These are phyloP conservation scores for Rhizopogon roseolus DNA, from an alignment of 768 basidiomycete species.

Conservation along the genomic window DNA sequence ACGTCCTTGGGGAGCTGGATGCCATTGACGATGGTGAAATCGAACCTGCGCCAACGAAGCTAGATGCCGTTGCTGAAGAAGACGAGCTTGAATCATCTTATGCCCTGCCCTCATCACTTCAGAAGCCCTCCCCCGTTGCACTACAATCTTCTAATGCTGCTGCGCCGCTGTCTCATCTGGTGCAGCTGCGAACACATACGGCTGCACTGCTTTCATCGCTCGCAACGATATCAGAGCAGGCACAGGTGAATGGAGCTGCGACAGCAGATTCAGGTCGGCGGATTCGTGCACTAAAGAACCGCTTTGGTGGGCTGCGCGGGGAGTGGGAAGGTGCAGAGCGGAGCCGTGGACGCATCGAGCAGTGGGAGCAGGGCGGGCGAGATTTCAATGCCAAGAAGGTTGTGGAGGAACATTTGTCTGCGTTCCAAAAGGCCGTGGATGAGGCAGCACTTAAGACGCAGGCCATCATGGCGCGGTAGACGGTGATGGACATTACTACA, in stretches of 20 bases:
- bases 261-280: conserved; percentile 84
- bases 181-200: conserved; percentile 69
- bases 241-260: conserved; percentile 82
- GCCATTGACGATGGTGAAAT: conserved; percentile 45
- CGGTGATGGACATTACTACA: not conserved
- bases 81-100: conserved; percentile 33
- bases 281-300: conserved; percentile 81
- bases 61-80: conserved; percentile 38
- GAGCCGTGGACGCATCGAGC: conserved; percentile 70
- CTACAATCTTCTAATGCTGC: conserved; percentile 26
- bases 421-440: conserved; percentile 66
- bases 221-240: conserved; percentile 77
- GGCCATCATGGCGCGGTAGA: conserved; percentile 75
- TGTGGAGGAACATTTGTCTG: conserved; percentile 74
- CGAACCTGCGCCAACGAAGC: conserved; percentile 20
- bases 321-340: conserved; percentile 86
- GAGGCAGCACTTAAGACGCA: conserved; percentile 75
- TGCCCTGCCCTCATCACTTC: conserved; percentile 38
- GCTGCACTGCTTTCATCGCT: conserved; percentile 71
- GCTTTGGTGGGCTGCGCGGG: conserved; percentile 70
- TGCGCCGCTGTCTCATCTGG: conserved; percentile 31
- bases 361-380: conserved; percentile 70
- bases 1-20: conserved; percentile 66
- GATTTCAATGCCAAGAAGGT: conserved; percentile 31
- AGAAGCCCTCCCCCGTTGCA: conserved; percentile 56